A percentile compares a stretch with the other conserved stretches of the same genome.
phyloP scores from a whole-genome alignment of 306 rosid genomes.

The Castanea mollissima region DNA sequence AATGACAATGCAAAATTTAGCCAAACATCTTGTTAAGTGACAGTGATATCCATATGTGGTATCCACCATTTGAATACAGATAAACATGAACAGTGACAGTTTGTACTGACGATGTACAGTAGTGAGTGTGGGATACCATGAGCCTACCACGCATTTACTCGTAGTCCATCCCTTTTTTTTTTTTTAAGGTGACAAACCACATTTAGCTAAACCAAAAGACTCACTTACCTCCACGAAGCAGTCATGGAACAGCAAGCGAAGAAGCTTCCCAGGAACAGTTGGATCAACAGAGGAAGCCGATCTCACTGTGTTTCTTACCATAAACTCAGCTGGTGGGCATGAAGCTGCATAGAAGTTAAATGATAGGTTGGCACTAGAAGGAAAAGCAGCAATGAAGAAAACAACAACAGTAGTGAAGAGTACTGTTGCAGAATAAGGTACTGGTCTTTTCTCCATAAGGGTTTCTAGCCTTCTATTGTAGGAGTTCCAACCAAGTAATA shows the following conservation, averaged over 20 bases:
- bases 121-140: too few relatives aligned
- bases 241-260: constrained; percentile 88
- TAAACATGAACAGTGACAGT: too few relatives aligned
- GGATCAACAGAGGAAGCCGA: constrained; percentile 70
- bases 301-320: constrained; percentile 55
- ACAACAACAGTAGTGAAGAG: constrained; percentile 24
- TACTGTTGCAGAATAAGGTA: constrained; percentile 12
- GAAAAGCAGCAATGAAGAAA: constrained; percentile 25
- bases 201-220: not conserved
- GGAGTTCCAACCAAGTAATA: not conserved
- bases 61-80: too few relatives aligned
- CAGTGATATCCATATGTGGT: too few relatives aligned
- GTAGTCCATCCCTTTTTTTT: too few relatives aligned
- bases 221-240: constrained; percentile 84
- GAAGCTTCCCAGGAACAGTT: constrained; percentile 83
- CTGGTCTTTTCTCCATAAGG: constrained; percentile 48
- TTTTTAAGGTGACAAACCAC: too few relatives aligned
- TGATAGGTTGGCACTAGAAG: constrained; percentile 48
- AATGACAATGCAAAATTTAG: too few relatives aligned
- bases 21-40: too few relatives aligned
- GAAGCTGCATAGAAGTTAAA: constrained; percentile 64
- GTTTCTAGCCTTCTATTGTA: not conserved
- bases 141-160: too few relatives aligned
- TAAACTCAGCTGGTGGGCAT: constrained; percentile 75
- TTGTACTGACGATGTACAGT: too few relatives aligned